phyloP scores from a whole-genome alignment of 139 green algal species.

The Klebsormidium nitens region DNA sequence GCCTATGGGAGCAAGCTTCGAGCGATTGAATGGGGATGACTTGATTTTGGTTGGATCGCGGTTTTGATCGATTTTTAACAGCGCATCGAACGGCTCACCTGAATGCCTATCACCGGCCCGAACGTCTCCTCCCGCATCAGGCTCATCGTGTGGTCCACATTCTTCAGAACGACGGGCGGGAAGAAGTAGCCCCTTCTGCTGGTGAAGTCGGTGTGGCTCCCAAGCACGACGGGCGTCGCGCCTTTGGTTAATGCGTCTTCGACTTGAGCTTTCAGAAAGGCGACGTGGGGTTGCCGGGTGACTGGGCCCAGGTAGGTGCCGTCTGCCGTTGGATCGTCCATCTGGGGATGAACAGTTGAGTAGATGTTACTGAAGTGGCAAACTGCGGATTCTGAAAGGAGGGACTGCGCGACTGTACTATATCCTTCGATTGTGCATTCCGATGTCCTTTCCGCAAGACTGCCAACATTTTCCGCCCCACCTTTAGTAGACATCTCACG shows the following conservation, averaged over 20 bases:
- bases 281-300: neutral
- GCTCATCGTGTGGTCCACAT: slow-evolving; percentile 33
- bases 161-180: slow-evolving; percentile 13
- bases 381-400: too few relatives aligned
- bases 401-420: too few relatives aligned
- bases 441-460: too few relatives aligned
- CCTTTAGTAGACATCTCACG: too few relatives aligned
- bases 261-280: slow-evolving; percentile 7
- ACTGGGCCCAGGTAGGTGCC: slow-evolving; percentile 32
- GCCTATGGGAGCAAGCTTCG: too few relatives aligned
- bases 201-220: neutral
- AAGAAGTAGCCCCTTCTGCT: slow-evolving; percentile 21
- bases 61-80: too few relatives aligned
- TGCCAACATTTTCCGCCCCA: too few relatives aligned
- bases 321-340: slow-evolving; percentile 31
- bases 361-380: too few relatives aligned
- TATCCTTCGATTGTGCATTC: too few relatives aligned
- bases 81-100: slow-evolving; percentile 19
- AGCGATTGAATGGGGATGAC: too few relatives aligned
- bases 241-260: slow-evolving; percentile 25
- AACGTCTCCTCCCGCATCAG: slow-evolving; percentile 36
- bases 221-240: slow-evolving; percentile 8
- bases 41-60: too few relatives aligned
- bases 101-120: slow-evolving; percentile 30
- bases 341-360: slow-evolving; percentile 10